Conservation (phyloP, 352 stramenopile genomes). For the Pythium aristosporum region DNA sequence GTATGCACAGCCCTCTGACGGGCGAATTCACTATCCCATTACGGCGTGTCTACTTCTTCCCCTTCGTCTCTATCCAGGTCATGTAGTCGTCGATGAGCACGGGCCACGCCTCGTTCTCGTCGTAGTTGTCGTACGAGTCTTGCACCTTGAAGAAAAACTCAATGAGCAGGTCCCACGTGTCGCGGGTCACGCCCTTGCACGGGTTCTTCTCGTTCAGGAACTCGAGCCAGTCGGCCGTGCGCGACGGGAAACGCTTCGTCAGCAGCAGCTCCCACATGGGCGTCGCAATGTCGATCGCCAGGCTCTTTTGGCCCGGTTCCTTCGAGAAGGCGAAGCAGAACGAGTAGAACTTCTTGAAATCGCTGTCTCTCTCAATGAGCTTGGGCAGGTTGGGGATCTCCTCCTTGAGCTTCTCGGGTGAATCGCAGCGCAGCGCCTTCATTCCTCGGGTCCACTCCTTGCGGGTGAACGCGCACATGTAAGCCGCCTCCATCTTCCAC, state of each 20-base stretch:
- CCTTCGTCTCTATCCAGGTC: conserved; percentile 67
- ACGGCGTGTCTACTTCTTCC: conserved; percentile 40
- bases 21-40: not conserved
- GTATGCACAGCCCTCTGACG: not conserved
- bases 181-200: conserved; percentile 79
- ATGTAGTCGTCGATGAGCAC: conserved; percentile 91
- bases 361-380: conserved; percentile 45
- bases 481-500: conserved; percentile 85
- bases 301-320: conserved; percentile 85
- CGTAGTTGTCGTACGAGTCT: conserved; percentile 79
- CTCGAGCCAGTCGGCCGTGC: conserved; percentile 67
- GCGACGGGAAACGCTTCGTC: conserved; percentile 54
- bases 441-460: conserved; percentile 84
- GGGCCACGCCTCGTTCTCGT: conserved; percentile 89
- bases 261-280: conserved; percentile 88
- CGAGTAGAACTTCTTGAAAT: conserved; percentile 85
- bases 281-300: conserved; percentile 81
- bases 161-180: conserved; percentile 85
- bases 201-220: conserved; percentile 81
- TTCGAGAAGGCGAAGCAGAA: conserved; percentile 90
- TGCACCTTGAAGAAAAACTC: conserved; percentile 86
- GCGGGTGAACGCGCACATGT: conserved; percentile 85
- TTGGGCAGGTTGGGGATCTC: conserved; percentile 59
- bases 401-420: conserved; percentile 50
- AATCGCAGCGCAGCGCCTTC: conserved; percentile 76